Evolutionary conservation across 1,139 yeast species (phyloP), one percentile per base, ranked within the genome.

Genomic region (Arxiozyma telluris): DNA sequence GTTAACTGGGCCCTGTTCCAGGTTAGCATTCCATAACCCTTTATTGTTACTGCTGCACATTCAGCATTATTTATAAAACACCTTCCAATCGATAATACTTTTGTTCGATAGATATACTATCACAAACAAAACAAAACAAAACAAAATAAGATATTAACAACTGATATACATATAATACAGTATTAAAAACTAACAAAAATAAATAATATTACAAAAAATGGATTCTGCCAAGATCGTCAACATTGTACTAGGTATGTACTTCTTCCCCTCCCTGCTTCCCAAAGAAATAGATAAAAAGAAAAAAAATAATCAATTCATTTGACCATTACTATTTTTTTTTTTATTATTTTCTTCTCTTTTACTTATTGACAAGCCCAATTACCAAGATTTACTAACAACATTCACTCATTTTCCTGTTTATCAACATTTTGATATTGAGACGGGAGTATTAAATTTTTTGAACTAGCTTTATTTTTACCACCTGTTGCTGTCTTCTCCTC

Each of bases 401-500:
- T 27, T 4, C 12, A 18, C 17, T 30, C 34, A 22, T 30, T 17
- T 42, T 3, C 20, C n/a, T n/a, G 17, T 30, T 39, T 39, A 17
- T 38, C 45, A 25, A 25, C 12, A 9, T 8, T 27, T 27, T 20
- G 17, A 34, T 25, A 15, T 41, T 21, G 27, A 38, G 12, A 25
- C 39, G 25, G 23, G 25, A 18, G 21, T 44, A 11, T 27, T 11
- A 3, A 27, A n/a, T 25, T 30, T 7, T 7, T 47, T 25, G 11
- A 34, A 48, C 18, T 49, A 78, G 89, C 89, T 53, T 55, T 84
- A 53, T 71, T 84, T 60, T 71, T 84, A 62, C 91, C 90, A 53
- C 90, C 90, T 52, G 74, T 83, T 62, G 87, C 90, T 41, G 90
- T 84, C 58, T 84, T 79, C 70, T 70, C 83, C 76, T 79, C 76